phyloP scores from a whole-genome alignment of 2,329 filamentous ascomycete species.

The Trichophyton mentagrophytes region DNA sequence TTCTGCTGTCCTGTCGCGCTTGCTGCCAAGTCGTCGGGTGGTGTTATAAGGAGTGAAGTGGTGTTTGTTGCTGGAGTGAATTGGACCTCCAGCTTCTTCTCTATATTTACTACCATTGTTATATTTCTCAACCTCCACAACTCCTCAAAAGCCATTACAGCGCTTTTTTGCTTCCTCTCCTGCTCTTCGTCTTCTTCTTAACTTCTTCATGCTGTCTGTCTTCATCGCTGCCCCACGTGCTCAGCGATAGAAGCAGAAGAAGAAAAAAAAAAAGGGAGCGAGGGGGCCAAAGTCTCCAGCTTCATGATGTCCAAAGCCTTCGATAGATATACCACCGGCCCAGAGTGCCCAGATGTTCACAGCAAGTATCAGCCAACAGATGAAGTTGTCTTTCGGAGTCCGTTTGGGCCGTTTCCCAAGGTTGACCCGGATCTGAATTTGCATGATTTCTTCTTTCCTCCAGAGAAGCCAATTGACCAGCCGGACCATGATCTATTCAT shows the following conservation, averaged over 20 bases:
- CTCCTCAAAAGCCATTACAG: background rate
- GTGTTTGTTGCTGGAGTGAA: background rate
- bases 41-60: background rate
- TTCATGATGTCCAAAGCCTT: background rate
- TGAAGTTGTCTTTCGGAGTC: conserved; percentile 8
- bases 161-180: background rate
- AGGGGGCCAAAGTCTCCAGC: background rate
- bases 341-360: conserved; percentile 5
- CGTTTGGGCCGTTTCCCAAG: conserved; percentile 10
- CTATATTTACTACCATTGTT: background rate
- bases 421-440: conserved; percentile 6
- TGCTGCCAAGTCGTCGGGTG: background rate
- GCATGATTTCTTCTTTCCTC: conserved; percentile 10
- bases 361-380: conserved; percentile 11
- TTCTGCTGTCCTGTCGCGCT: background rate
- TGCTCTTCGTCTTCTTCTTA: background rate
- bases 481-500: conserved; percentile 11
- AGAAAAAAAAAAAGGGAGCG: background rate
- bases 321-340: background rate
- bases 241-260: background rate
- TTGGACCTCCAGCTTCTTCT: too few species aligned
- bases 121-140: background rate
- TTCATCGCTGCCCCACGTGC: background rate
- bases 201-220: background rate
- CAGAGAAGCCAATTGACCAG: background rate